Percentiles rank a stretch among this genome's conserved stretches.
phyloP scores from a whole-genome alignment of 2,329 filamentous ascomycete species.

The Tolypocladium ovalisporum region DNA sequence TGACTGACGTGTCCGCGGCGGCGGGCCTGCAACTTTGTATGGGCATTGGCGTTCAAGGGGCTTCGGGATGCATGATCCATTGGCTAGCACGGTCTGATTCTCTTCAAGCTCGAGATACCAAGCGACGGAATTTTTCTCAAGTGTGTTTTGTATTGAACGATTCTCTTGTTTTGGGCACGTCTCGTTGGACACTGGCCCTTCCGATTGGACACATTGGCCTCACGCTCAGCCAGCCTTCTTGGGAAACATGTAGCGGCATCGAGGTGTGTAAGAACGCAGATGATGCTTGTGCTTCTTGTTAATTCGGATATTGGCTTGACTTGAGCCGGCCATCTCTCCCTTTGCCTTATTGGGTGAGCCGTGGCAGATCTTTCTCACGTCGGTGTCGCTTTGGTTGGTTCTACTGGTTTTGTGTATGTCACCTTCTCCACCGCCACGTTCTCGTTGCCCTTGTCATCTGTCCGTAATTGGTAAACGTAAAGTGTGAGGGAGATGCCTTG shows the following conservation, averaged over 20 bases:
- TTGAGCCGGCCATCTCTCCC: not conserved
- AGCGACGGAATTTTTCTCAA: conserved; percentile 18
- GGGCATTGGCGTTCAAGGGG: conserved; percentile 11
- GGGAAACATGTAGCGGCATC: not conserved
- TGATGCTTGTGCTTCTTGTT: not conserved
- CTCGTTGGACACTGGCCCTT: conserved; percentile 9
- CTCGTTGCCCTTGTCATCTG: conserved; percentile 64
- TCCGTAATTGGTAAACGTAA: conserved; percentile 83
- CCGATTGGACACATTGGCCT: conserved; percentile 6
- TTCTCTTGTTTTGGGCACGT: conserved; percentile 8
- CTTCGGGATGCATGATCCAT: conserved; percentile 10
- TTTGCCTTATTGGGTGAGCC: too few species aligned
- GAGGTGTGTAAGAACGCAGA: not conserved
- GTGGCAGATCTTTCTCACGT: conserved; percentile 13
- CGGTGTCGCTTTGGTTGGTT: conserved; percentile 42
- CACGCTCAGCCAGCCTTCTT: not conserved
- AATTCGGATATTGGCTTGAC: conserved; percentile 15
- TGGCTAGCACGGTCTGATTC: conserved; percentile 15
- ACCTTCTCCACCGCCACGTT: conserved; percentile 80
- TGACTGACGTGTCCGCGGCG: conserved; percentile 22
- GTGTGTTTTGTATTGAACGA: conserved; percentile 18
- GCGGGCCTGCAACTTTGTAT: conserved; percentile 11
- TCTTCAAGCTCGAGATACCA: conserved; percentile 23
- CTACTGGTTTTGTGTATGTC: conserved; percentile 69
- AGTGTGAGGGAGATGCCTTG: conserved; percentile 93